phyloP scores from a whole-genome alignment of 2,329 filamentous ascomycete species.

The Coniosporium uncinatum region DNA sequence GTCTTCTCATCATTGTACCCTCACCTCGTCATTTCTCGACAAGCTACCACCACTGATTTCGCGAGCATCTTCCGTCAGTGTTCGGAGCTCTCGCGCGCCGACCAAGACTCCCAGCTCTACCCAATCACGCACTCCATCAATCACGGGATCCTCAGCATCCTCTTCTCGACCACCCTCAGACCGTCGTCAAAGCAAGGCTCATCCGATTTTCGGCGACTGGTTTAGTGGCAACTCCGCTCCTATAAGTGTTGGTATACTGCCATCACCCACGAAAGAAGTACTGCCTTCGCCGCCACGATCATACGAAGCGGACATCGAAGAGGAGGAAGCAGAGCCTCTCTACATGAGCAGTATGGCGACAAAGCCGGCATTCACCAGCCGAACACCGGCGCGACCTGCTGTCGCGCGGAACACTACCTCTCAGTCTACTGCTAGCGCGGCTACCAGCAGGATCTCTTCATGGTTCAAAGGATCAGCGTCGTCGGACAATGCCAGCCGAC shows the following conservation, averaged over 20 bases:
- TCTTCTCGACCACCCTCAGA: conserved; percentile 21
- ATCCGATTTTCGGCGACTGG: conserved; percentile 34
- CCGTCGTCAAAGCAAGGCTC: no score
- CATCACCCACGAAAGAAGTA: conserved; percentile 9
- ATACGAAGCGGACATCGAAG: not conserved
- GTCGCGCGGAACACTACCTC: not conserved
- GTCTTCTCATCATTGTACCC: no score
- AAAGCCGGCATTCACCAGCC: no score
- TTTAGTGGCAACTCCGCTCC: conserved; percentile 46
- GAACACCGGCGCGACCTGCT: no score
- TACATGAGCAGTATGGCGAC: no score
- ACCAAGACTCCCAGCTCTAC: no score
- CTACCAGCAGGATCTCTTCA: not conserved
- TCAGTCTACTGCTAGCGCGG: not conserved
- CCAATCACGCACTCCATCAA: no score
- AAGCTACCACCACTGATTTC: conserved; percentile 25
- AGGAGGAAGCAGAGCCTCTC: no score
- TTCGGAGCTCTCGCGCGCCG: conserved; percentile 13
- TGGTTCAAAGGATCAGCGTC: not conserved
- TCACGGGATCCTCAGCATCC: conserved; percentile 29
- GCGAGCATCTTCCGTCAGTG: conserved; percentile 21
- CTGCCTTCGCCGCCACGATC: not conserved
- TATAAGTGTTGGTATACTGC: conserved; percentile 36
- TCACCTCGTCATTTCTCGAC: no score
- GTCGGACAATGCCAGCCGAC: not conserved